These are phyloP conservation scores for Fagus sylvatica DNA, from an alignment of 306 rosid genomes.

Conservation along the genomic window DNA sequence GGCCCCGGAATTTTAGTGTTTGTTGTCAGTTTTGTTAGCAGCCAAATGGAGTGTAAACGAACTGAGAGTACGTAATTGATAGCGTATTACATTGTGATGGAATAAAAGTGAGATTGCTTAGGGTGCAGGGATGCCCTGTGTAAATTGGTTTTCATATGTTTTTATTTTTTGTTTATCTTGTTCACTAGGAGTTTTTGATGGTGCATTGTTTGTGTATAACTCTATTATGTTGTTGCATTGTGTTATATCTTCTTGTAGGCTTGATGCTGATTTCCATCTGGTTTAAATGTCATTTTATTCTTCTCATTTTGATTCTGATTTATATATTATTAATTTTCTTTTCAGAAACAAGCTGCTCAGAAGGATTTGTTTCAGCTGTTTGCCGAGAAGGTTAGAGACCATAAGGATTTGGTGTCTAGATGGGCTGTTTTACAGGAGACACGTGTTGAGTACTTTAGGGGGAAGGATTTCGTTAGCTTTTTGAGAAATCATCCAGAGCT, in stretches of 20 bases:
- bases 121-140: not conserved
- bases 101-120: not conserved
- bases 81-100: not conserved
- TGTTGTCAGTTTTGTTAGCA: too few relatives aligned
- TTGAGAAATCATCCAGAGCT: slow-evolving; percentile 79
- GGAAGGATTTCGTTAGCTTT: slow-evolving; percentile 85
- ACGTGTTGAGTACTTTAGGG: slow-evolving; percentile 91
- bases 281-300: not conserved
- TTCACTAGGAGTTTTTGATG: not conserved
- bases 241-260: slow-evolving; percentile 5
- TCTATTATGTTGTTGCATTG: not conserved
- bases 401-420: slow-evolving; percentile 83
- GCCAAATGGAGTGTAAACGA: too few relatives aligned
- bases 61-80: too few relatives aligned
- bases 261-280: slow-evolving; percentile 6
- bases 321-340: slow-evolving; percentile 17
- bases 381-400: slow-evolving; percentile 96
- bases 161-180: not conserved
- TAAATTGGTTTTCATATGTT: not conserved
- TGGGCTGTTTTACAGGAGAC: slow-evolving; percentile 99
- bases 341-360: slow-evolving; percentile 78
- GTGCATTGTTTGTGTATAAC: not conserved
- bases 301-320: slow-evolving; percentile 9
- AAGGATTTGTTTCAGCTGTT: slow-evolving; percentile 85
- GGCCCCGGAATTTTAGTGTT: too few relatives aligned